Evolutionary conservation across 2,329 filamentous ascomycete species (phyloP), one percentile per base, ranked within the genome.

Genomic region (Fusarium sambucinum): DNA sequence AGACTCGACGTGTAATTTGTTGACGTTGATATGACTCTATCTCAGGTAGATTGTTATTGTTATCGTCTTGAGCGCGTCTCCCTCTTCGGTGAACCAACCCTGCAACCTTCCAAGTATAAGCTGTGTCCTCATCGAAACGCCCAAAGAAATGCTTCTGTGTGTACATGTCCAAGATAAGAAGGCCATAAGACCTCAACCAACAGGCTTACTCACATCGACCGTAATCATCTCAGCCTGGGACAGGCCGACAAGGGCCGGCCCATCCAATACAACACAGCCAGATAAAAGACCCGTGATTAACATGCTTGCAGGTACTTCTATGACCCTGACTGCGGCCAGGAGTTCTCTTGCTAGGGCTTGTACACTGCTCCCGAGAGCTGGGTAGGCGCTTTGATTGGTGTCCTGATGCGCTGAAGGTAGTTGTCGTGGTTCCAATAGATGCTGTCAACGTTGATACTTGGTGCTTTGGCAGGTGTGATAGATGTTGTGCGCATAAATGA

Each of bases 381-480:
- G 58, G 55, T 66, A 52, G 44, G 35, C 53, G 27, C 45, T 42
- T 19, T 69, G 66, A 73, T 71, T 73, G 71, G 69, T 58, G 53
- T 37, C 6, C 38, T 58, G 65, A 71, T 72, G 68, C 63, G 63
- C 63, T 56, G 57, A 51, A 42, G 40, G 51, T 48, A 52, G 55
- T 51, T 74, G 72, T 73, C 72, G 72, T 74, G 72, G 72, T 67
- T 67, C 72, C 72, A 74, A 64, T 74, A 29, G 54, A 69, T 32
- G 48, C 11, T 62, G 45, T 63, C 19, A 52, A 45, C 35, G 37
- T 46, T 57, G 50, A 59, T 38, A 61, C 52, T 46, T 47, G 61
- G 35, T 52, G 32, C 48, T 27, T 55, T 63, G 60, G 56, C 56
- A 66, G 63, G 57, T 55, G 62, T 69, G 69, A 67, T 70, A 47